Percentiles rank a stretch among this genome's conserved stretches.
Evolutionary conservation across 2,329 filamentous ascomycete species (phyloP).

Genomic region (Monosporascus sp.): DNA sequence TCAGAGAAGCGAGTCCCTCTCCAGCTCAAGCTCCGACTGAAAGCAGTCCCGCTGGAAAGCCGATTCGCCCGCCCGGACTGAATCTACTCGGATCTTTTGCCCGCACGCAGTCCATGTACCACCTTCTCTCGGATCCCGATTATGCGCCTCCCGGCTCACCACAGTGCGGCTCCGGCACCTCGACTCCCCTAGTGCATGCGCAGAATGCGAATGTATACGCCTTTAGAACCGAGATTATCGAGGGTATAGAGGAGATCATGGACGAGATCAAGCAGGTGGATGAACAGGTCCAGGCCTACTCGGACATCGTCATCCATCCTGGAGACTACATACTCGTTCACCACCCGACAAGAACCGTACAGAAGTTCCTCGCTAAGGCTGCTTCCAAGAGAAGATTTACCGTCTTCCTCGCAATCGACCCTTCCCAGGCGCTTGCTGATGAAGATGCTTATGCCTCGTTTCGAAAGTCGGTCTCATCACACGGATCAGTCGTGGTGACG

Average conservation of each 20-base stretch:
- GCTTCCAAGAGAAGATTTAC: constrained; percentile 89
- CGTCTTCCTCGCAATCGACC: constrained; percentile 73
- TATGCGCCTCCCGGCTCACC: constrained; percentile 45
- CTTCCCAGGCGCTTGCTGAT: constrained; percentile 28
- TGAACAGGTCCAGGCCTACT: constrained; percentile 83
- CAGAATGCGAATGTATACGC: constrained; percentile 53
- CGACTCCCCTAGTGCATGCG: constrained; percentile 37
- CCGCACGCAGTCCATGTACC: constrained; percentile 75
- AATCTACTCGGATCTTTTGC: constrained; percentile 60
- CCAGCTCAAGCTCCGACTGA: constrained; percentile 10
- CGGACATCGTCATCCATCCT: constrained; percentile 87
- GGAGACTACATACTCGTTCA: constrained; percentile 90
- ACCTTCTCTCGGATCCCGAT: constrained; percentile 68
- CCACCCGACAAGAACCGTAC: constrained; percentile 78
- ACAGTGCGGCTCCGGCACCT: constrained; percentile 37
- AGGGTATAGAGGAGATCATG: constrained; percentile 91
- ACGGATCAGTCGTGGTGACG: constrained; percentile 76
- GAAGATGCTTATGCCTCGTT: constrained; percentile 49
- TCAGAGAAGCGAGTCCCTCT: constrained; percentile 29
- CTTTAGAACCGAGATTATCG: constrained; percentile 83
- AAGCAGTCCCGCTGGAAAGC: constrained; percentile 11
- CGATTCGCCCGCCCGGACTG: constrained; percentile 53
- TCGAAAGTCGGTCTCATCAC: constrained; percentile 69
- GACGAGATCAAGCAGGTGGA: constrained; percentile 92
- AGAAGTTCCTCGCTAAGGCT: constrained; percentile 82